Percentiles rank a stretch among this genome's conserved stretches.
Evolutionary conservation across 768 basidiomycete genomes (phyloP).

Genomic region (Gyrodon lividus): DNA sequence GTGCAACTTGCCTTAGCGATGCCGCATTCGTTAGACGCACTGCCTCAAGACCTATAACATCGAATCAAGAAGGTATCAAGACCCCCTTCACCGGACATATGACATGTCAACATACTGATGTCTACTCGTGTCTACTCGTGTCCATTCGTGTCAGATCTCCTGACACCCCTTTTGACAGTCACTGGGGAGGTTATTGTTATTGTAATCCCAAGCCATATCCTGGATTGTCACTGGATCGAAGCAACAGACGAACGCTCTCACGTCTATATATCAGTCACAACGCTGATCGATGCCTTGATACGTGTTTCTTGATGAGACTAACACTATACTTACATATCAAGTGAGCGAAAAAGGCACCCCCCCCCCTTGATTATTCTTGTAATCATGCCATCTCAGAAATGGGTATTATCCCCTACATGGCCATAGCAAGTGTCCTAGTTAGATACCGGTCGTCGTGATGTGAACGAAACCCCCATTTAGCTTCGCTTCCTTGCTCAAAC

Average conservation of each 20-base stretch:
- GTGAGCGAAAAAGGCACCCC: slow-evolving; percentile 12
- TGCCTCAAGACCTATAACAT: slow-evolving; percentile 25
- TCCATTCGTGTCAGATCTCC: slow-evolving; percentile 23
- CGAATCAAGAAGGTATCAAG: slow-evolving; percentile 28
- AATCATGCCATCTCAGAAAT: slow-evolving; percentile 14
- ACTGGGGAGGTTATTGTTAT: slow-evolving; percentile 23
- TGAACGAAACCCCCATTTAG: slow-evolving; percentile 25
- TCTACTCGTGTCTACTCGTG: slow-evolving; percentile 9
- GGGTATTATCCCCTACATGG: slow-evolving; percentile 12
- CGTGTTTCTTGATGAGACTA: slow-evolving; percentile 8
- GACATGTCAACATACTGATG: slow-evolving; percentile 38
- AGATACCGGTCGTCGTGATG: slow-evolving; percentile 24
- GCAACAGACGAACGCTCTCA: slow-evolving; percentile 28
- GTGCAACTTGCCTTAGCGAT: slow-evolving; percentile 33
- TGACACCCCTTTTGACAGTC: slow-evolving; percentile 34
- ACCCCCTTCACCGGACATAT: slow-evolving; percentile 29
- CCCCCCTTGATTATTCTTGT: slow-evolving; percentile 22
- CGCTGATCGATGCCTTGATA: slow-evolving; percentile 30
- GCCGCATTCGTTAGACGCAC: slow-evolving; percentile 34
- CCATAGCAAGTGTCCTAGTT: slow-evolving; percentile 7
- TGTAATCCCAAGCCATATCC: slow-evolving; percentile 27
- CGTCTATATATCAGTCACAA: slow-evolving; percentile 35
- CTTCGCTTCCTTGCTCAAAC: slow-evolving; percentile 14
- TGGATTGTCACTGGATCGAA: slow-evolving; percentile 28
- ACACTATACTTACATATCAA: slow-evolving; percentile 5